Evolutionary conservation across 352 stramenopile genomes (phyloP).

Genomic region (Pythium folliculosum): DNA sequence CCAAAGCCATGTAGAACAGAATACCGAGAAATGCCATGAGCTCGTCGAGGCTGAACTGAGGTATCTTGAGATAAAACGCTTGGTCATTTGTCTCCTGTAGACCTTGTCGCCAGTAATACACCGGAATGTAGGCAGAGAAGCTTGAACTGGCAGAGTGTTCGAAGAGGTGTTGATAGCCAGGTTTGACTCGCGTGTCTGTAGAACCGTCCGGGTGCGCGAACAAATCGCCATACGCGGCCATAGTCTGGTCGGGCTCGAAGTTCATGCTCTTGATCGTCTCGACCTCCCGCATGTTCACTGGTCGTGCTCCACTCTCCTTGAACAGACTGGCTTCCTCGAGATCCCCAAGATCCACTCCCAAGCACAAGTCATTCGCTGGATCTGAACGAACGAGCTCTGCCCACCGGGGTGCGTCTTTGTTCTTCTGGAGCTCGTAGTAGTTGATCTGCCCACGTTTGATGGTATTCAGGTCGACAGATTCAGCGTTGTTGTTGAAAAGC

Average conservation of each 20-base stretch:
- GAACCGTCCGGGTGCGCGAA: conserved; percentile 10
- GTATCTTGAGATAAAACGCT: too few relatives aligned
- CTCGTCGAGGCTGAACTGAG: too few relatives aligned
- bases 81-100: conserved; percentile 30
- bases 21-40: too few relatives aligned
- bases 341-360: too few relatives aligned
- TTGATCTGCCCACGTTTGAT: background rate
- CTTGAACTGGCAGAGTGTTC: conserved; percentile 29
- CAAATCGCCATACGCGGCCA: background rate
- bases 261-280: too few relatives aligned
- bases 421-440: background rate
- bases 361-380: too few relatives aligned
- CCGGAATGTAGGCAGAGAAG: conserved; percentile 33
- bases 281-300: too few relatives aligned
- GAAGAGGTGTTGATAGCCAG: conserved; percentile 21
- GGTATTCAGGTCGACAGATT: background rate
- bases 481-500: background rate
- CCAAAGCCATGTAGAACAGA: too few relatives aligned
- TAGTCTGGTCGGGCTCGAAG: too few relatives aligned
- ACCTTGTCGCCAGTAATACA: conserved; percentile 32
- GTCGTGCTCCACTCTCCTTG: too few relatives aligned
- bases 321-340: too few relatives aligned
- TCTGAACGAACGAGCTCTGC: too few relatives aligned
- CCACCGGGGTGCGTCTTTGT: background rate
- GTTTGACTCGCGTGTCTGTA: conserved; percentile 10